Conservation (phyloP, 176 grass and related monocot species). For the Echinochloa phyllopogon region DNA sequence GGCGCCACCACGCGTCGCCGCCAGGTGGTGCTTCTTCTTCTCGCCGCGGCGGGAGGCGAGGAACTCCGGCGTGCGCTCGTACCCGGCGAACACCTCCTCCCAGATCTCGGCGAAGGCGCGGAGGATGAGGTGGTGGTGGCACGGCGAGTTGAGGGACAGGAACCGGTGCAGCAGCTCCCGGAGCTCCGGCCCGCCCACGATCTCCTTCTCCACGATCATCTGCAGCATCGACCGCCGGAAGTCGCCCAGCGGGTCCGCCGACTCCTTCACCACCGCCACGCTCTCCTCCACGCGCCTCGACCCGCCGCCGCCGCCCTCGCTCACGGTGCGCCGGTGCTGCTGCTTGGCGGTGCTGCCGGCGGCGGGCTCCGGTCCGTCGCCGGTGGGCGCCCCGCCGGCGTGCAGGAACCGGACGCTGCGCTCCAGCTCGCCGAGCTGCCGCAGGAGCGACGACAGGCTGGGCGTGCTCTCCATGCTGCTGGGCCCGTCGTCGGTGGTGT, state of each 20-base stretch:
- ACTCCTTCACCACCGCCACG: constrained; percentile 84
- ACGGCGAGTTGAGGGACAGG: constrained; percentile 69
- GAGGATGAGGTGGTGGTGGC: constrained; percentile 66
- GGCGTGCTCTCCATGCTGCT: constrained; percentile 58
- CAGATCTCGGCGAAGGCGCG: constrained; percentile 86
- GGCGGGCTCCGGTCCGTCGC: neutral
- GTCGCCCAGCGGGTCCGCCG: constrained; percentile 63
- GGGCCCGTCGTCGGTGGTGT: constrained; percentile 17
- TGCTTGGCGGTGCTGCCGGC: too few relatives aligned
- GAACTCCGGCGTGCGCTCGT: constrained; percentile 53
- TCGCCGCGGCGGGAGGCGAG: constrained; percentile 22
- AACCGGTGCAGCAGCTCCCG: constrained; percentile 69
- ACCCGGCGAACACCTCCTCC: constrained; percentile 74
- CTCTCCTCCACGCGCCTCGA: constrained; percentile 60
- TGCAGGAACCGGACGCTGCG: constrained; percentile 47
- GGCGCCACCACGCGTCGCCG: neutral
- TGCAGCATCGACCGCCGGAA: constrained; percentile 86
- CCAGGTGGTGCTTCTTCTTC: neutral
- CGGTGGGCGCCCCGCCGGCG: neutral
- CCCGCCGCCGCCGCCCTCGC: constrained; percentile 45
- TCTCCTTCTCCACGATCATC: constrained; percentile 93
- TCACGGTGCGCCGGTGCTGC: constrained; percentile 48
- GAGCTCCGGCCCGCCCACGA: constrained; percentile 58
- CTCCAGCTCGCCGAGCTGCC: constrained; percentile 70
- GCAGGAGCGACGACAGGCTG: constrained; percentile 69